phyloP scores from a whole-genome alignment of 441 rosid species.

The Croton setiger region DNA sequence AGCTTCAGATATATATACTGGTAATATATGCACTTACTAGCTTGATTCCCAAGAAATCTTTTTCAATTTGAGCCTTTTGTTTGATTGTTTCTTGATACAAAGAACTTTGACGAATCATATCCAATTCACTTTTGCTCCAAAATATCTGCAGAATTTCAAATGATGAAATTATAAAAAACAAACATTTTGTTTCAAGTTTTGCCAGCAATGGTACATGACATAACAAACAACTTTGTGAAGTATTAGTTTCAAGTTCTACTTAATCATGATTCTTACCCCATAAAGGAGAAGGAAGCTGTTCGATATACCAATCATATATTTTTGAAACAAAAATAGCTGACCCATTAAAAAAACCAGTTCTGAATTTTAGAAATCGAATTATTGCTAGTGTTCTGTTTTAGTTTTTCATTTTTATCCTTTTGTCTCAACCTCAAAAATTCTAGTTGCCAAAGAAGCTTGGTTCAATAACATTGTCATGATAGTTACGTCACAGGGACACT shows the following conservation, averaged over 20 bases:
- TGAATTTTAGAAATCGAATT: neutral
- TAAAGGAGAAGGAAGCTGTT: conserved; percentile 1
- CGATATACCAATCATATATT: neutral
- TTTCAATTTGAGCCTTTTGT: conserved; percentile 51
- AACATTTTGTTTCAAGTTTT: neutral
- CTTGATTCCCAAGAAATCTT: conserved; percentile 42
- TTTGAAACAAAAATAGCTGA: neutral
- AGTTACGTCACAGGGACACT: neutral
- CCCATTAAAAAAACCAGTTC: neutral
- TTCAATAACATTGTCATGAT: neutral
- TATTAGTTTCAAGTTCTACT: conserved; percentile 5
- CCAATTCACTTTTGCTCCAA: conserved; percentile 66
- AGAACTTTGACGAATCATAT: conserved; percentile 59
- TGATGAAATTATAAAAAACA: conserved; percentile 14
- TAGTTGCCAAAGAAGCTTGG: neutral
- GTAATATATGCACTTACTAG: conserved; percentile 34
- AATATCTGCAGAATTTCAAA: conserved; percentile 51
- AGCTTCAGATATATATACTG: neutral
- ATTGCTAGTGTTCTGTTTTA: neutral
- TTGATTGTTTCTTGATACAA: conserved; percentile 57
- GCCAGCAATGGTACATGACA: neutral
- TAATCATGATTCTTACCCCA: neutral
- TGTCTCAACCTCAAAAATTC: neutral
- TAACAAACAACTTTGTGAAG: neutral
- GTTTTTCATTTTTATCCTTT: neutral